These are phyloP conservation scores for Kwoniella dendrophila DNA, from an alignment of 768 basidiomycete species.

Conservation along the genomic window DNA sequence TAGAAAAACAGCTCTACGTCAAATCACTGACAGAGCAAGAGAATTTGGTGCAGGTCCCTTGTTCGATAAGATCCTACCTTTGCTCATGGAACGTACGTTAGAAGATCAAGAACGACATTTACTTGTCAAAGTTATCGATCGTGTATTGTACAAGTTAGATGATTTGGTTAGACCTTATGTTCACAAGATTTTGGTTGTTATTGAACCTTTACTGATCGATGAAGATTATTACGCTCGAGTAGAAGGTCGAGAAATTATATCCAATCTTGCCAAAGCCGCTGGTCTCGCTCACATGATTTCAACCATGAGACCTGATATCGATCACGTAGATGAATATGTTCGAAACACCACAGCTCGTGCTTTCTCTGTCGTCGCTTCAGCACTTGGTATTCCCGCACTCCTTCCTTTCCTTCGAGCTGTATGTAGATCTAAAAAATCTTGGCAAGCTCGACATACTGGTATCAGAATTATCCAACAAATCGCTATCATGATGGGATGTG, in stretches of 20 bases:
- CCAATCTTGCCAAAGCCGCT: conserved; percentile 96
- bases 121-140: conserved; percentile 97
- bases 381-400: conserved; percentile 94
- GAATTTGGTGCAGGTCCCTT: conserved; percentile 97
- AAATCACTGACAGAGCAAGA: conserved; percentile 98
- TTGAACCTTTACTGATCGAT: conserved; percentile 97
- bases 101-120: conserved; percentile 99
- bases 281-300: conserved; percentile 99
- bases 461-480: conserved; percentile 99
- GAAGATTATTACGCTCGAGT: conserved; percentile 82
- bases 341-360: conserved; percentile 98
- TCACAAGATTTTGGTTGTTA: conserved; percentile 99
- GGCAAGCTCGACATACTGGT: conserved; percentile 99
- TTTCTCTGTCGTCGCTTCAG: conserved; percentile 97
- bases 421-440: conserved; percentile 97
- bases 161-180: conserved; percentile 98
- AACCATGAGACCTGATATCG: conserved; percentile 99
- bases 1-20: conserved; percentile 93
- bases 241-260: conserved; percentile 98
- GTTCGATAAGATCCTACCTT: conserved; percentile 96
- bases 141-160: conserved; percentile 97
- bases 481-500: conserved; percentile 99
- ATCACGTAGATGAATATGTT: conserved; percentile 98
- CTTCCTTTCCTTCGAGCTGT: conserved; percentile 98
- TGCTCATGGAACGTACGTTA: conserved; percentile 80